Conservation (phyloP, 148 eudicot species). For the Spergularia bocconei region DNA sequence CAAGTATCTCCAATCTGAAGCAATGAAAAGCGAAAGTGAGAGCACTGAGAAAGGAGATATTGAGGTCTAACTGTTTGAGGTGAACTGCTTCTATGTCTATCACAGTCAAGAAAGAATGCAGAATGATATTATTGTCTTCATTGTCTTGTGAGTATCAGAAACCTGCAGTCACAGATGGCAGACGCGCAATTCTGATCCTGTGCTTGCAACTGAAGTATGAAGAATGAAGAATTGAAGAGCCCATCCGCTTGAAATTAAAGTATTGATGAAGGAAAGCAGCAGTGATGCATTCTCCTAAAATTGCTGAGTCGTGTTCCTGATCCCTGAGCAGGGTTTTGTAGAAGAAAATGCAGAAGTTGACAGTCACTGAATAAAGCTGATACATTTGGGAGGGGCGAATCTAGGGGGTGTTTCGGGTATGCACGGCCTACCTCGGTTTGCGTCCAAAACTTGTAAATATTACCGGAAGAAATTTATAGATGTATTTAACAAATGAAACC, state of each 20-base stretch:
- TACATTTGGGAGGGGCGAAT: not conserved
- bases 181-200: not conserved
- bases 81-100: not conserved
- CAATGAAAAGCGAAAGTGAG: conserved; percentile 18
- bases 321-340: conserved; percentile 3
- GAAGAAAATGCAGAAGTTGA: not conserved
- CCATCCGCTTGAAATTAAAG: not conserved
- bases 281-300: conserved; percentile 6
- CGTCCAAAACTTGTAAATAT: too few relatives aligned
- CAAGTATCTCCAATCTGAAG: conserved; percentile 42
- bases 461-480: too few relatives aligned
- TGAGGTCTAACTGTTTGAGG: not conserved
- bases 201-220: not conserved
- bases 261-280: conserved; percentile 12
- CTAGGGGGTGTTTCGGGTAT: too few relatives aligned
- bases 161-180: not conserved
- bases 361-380: not conserved
- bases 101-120: not conserved
- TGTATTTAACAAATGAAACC: too few relatives aligned
- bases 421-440: too few relatives aligned
- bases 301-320: conserved; percentile 12
- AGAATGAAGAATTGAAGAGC: not conserved
- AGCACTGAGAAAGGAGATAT: not conserved
- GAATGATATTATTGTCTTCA: too few relatives aligned
- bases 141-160: not conserved